phyloP scores from a whole-genome alignment of 192 early-diverging fungal genomes.

The Lunasporangiospora selenospora region DNA sequence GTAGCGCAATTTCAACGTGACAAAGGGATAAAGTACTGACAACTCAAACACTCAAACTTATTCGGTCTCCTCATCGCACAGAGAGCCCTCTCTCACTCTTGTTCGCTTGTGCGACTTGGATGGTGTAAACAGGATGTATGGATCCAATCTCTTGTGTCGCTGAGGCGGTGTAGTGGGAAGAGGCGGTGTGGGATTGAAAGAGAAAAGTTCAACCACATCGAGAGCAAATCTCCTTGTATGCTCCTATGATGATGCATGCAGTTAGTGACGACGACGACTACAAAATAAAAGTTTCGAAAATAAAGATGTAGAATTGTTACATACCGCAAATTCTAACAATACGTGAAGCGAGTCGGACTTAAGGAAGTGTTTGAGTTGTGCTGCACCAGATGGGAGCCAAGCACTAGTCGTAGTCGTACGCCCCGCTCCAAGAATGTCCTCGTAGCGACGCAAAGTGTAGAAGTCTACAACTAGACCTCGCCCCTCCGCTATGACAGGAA shows the following conservation, averaged over 20 bases:
- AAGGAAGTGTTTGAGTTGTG: not conserved
- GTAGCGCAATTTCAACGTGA: not conserved
- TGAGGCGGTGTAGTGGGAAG: slow-evolving; percentile 10
- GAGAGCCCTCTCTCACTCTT: too few species aligned
- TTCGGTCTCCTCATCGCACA: too few species aligned
- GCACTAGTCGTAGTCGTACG: not conserved
- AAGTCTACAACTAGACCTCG: slow-evolving; percentile 1
- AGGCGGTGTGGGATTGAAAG: not conserved
- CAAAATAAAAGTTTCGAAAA: not conserved
- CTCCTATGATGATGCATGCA: not conserved
- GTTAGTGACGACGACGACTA: not conserved
- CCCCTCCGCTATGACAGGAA: slow-evolving; percentile 6
- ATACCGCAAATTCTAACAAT: slow-evolving; percentile 7
- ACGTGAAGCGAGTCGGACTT: slow-evolving; percentile 9
- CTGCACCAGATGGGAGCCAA: not conserved
- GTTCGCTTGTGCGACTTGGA: too few species aligned
- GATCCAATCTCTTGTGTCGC: not conserved
- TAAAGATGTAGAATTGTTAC: not conserved
- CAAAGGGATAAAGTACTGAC: slow-evolving; percentile 16
- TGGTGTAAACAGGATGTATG: slow-evolving; percentile 7
- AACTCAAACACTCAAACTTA: too few species aligned
- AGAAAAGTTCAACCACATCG: slow-evolving; percentile 5
- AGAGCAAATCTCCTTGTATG: slow-evolving; percentile 5
- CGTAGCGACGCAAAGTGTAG: slow-evolving; percentile 10
- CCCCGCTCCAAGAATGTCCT: slow-evolving; percentile 7